These are phyloP conservation scores for Castanopsis chinensis DNA, from an alignment of 306 rosid species.

Conservation along the genomic window DNA sequence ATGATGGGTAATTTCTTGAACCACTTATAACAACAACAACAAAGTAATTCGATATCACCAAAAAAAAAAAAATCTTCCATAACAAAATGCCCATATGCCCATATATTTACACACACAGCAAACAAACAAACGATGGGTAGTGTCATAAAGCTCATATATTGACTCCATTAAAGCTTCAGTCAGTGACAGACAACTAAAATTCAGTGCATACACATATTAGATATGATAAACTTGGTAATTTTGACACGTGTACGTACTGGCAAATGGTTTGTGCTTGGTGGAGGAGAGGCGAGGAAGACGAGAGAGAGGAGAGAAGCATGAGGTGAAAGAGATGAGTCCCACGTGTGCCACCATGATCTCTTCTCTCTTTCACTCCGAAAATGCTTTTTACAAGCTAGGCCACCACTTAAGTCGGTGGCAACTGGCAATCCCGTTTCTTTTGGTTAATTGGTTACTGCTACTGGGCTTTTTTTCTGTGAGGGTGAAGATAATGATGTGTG, in stretches of 20 bases:
- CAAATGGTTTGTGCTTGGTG: conserved; percentile 45
- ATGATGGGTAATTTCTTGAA: not conserved
- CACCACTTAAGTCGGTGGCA: not conserved
- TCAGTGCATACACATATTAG: not conserved
- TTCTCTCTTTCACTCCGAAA: not conserved
- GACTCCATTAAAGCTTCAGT: not conserved
- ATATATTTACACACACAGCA: not conserved
- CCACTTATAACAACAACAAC: not conserved
- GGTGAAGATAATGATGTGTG: no score
- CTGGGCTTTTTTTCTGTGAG: no score
- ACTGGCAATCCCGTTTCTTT: no score
- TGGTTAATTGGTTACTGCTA: no score
- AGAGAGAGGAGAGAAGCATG: conserved; percentile 43
- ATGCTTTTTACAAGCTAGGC: not conserved
- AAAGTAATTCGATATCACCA: not conserved
- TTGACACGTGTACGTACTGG: conserved; percentile 38
- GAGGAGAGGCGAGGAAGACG: conserved; percentile 38
- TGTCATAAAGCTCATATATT: not conserved
- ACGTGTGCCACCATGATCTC: conserved; percentile 49
- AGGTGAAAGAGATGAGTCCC: conserved; percentile 43
- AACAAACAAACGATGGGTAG: not conserved
- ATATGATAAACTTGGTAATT: not conserved
- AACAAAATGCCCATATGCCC: not conserved
- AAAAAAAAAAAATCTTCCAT: not conserved
- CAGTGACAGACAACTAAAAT: conserved; percentile 3